These are phyloP conservation scores for Suillus alpinus DNA, from an alignment of 768 basidiomycete genomes.

Conservation along the genomic window DNA sequence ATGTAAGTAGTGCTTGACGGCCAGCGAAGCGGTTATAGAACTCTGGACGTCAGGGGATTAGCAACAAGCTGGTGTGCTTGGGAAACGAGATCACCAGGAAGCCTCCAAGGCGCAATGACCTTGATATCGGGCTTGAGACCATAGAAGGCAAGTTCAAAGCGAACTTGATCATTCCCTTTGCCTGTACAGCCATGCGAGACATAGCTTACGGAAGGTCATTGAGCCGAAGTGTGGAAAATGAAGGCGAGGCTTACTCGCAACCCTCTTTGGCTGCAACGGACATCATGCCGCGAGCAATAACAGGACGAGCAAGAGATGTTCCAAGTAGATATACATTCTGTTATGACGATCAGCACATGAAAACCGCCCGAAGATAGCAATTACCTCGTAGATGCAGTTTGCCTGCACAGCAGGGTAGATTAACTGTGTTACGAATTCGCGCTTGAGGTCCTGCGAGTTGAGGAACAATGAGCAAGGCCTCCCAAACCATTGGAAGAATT, in stretches of 20 bases:
- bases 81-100: constrained; percentile 59
- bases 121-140: constrained; percentile 96
- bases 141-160: constrained; percentile 98
- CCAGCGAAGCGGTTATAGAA: constrained; percentile 38
- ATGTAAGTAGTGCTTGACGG: constrained; percentile 79
- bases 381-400: constrained; percentile 96
- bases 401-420: constrained; percentile 99
- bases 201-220: constrained; percentile 48
- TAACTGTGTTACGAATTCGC: constrained; percentile 92
- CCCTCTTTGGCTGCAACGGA: constrained; percentile 84
- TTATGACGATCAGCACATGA: not conserved
- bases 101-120: constrained; percentile 97
- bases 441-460: constrained; percentile 75
- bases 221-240: not conserved
- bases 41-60: constrained; percentile 40
- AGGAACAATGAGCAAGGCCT: constrained; percentile 1
- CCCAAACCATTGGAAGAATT: not conserved
- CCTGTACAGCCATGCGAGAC: constrained; percentile 99
- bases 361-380: constrained; percentile 8
- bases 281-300: constrained; percentile 99
- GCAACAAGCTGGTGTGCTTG: not conserved
- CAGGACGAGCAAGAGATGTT: constrained; percentile 95
- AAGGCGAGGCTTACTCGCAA: constrained; percentile 77
- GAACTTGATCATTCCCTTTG: constrained; percentile 99
- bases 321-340: constrained; percentile 96